phyloP scores from a whole-genome alignment of 2,329 filamentous ascomycete genomes.

The Triangularia verruculosa region DNA sequence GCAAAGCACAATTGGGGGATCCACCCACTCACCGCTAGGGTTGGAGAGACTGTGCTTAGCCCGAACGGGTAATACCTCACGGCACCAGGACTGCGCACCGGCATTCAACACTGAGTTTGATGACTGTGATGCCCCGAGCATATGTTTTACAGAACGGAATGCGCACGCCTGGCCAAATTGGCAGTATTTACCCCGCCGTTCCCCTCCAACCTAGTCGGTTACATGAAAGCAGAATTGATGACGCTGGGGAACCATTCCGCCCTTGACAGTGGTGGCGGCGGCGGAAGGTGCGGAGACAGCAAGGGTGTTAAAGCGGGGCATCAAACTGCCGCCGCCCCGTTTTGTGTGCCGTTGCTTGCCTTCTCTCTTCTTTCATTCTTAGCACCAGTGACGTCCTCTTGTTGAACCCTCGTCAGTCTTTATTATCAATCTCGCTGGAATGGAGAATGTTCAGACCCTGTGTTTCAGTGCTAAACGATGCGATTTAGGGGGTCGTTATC shows the following conservation, averaged over 20 bases:
- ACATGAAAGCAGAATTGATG: neutral
- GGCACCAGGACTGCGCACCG: too few species aligned
- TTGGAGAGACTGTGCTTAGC: neutral
- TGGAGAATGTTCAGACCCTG: neutral
- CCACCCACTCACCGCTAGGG: constrained; percentile 1
- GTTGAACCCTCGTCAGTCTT: neutral
- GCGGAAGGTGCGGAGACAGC: constrained; percentile 10
- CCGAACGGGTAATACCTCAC: neutral
- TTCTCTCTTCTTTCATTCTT: neutral
- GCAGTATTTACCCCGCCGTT: neutral
- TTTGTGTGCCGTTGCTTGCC: neutral
- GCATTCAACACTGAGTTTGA: too few species aligned
- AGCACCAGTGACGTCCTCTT: neutral
- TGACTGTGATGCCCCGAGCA: too few species aligned
- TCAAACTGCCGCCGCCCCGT: constrained; percentile 18
- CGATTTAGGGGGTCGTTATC: neutral
- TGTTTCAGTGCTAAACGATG: neutral
- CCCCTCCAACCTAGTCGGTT: neutral
- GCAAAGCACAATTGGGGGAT: constrained; percentile 18
- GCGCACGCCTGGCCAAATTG: too few species aligned
- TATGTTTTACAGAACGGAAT: too few species aligned
- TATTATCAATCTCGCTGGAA: neutral
- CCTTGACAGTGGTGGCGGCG: neutral
- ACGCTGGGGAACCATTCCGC: constrained; percentile 8
- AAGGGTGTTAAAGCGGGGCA: constrained; percentile 7